Percentiles rank a stretch among this genome's conserved stretches.
Evolutionary conservation across 768 basidiomycete species (phyloP).

Genomic region (Leccinum sublutescens): DNA sequence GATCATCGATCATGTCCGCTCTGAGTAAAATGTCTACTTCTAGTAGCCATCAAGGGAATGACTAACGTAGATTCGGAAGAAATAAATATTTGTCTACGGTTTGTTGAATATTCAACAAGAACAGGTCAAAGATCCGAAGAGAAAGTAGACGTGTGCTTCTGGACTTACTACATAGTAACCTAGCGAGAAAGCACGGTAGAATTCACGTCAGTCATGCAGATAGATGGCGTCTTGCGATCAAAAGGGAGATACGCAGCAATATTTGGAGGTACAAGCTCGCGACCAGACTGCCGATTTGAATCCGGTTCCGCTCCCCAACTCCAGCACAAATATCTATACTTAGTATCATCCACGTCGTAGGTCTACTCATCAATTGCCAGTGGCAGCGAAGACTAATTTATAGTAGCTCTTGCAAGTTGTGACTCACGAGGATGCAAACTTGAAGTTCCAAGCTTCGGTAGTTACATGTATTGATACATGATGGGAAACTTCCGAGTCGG

Average conservation of each 20-base stretch:
- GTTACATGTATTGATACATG: no score
- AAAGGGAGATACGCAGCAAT: background rate
- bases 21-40: slow-evolving; percentile 37
- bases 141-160: background rate
- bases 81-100: slow-evolving; percentile 53
- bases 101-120: background rate
- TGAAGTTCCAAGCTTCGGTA: no score
- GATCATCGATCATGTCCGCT: slow-evolving; percentile 45
- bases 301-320: slow-evolving; percentile 76
- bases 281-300: slow-evolving; percentile 46
- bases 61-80: slow-evolving; percentile 42
- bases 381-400: no score
- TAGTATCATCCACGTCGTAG: no score
- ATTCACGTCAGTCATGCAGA: slow-evolving; percentile 67
- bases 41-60: slow-evolving; percentile 42
- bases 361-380: no score
- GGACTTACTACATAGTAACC: slow-evolving; percentile 60
- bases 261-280: slow-evolving; percentile 21
- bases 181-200: slow-evolving; percentile 59
- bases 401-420: no score
- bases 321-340: slow-evolving; percentile 42
- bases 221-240: slow-evolving; percentile 8
- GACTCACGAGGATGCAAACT: no score
- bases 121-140: background rate
- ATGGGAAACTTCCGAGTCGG: no score